A percentile compares a stretch with the other conserved stretches of the same genome.
phyloP scores from a whole-genome alignment of 768 basidiomycete genomes.

The Rhizopogon salebrosus region DNA sequence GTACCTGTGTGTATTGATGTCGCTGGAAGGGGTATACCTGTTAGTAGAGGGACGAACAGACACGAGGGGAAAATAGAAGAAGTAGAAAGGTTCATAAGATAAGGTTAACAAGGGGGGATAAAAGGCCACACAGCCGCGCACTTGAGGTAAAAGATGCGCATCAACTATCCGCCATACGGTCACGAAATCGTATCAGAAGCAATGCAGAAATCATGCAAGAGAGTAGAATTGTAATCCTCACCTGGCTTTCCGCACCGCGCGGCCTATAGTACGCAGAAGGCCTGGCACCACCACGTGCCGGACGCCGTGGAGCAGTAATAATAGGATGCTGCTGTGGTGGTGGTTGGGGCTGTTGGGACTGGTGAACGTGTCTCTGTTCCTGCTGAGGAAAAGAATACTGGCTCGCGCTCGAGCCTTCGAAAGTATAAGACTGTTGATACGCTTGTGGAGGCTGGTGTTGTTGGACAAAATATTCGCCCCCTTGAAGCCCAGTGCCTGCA shows the following conservation, averaged over 20 bases:
- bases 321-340: constrained; percentile 14
- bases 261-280: not conserved
- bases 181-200: too few relatives aligned
- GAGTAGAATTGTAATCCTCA: not conserved
- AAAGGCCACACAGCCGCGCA: not conserved
- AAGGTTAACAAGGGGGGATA: not conserved
- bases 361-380: not conserved
- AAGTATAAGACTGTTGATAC: not conserved
- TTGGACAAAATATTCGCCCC: not conserved
- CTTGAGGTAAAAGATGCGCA: not conserved
- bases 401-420: not conserved
- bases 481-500: not conserved
- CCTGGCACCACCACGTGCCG: constrained; percentile 2
- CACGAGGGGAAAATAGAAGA: constrained; percentile 2
- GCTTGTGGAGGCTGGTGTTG: constrained; percentile 9
- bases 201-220: not conserved
- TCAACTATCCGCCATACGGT: not conserved
- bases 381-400: not conserved
- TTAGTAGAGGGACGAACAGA: constrained; percentile 5
- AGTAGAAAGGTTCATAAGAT: not conserved
- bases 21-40: constrained; percentile 24
- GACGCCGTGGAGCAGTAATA: constrained; percentile 13
- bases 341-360: constrained; percentile 4
- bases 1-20: constrained; percentile 21
- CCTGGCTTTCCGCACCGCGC: not conserved